These are phyloP conservation scores for Pythium biforme DNA, from an alignment of 352 stramenopile genomes.

Conservation along the genomic window DNA sequence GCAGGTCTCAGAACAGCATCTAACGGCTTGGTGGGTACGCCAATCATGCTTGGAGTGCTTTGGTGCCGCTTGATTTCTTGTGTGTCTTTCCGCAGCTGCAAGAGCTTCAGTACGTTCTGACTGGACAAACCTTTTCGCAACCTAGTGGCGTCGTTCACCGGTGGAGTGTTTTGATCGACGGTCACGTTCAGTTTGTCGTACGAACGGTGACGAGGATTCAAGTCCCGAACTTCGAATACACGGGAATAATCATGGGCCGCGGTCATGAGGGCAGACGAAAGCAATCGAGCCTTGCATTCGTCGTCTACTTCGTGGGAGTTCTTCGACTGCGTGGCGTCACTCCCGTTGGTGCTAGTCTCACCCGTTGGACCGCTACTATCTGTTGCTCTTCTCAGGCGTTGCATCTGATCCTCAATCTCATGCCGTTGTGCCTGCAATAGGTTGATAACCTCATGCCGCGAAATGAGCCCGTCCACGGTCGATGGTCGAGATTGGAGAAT, in stretches of 20 bases:
- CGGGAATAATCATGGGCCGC: not conserved
- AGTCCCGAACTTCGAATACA: not conserved
- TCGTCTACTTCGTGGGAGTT: not conserved
- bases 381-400: not conserved
- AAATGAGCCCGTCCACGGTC: conserved; percentile 20
- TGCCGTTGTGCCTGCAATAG: conserved; percentile 19
- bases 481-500: conserved; percentile 12
- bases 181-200: not conserved
- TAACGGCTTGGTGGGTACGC: not conserved
- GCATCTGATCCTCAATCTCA: conserved; percentile 24
- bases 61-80: conserved; percentile 18
- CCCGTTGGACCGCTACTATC: not conserved
- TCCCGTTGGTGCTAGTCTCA: too few relatives aligned
- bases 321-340: too few relatives aligned
- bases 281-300: not conserved
- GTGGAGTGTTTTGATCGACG: not conserved
- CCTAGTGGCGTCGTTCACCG: not conserved
- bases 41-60: conserved; percentile 17
- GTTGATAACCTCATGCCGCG: conserved; percentile 17
- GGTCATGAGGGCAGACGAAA: not conserved
- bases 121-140: conserved; percentile 19
- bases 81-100: conserved; percentile 44
- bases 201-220: conserved; percentile 3
- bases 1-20: not conserved
- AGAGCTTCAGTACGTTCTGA: conserved; percentile 52